phyloP scores from a whole-genome alignment of 306 rosid genomes.

The Pterocarpus macrocarpus region DNA sequence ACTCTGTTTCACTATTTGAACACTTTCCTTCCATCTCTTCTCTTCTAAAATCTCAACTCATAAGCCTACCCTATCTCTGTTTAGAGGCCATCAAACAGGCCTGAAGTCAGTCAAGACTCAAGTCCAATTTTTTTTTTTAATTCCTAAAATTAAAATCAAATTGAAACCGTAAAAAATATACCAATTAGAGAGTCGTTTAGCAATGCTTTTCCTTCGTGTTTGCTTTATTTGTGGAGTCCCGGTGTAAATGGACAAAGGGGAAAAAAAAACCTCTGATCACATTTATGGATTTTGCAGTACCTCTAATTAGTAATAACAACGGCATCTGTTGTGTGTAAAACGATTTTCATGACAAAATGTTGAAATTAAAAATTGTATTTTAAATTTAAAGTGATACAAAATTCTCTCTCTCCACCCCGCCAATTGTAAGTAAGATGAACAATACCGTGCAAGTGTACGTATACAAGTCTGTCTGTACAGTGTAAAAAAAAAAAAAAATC shows the following conservation, averaged over 20 bases:
- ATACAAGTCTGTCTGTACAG: constrained; percentile 58
- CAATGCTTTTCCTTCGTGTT: background rate
- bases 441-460: constrained; percentile 39
- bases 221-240: background rate
- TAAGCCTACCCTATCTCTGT: no score
- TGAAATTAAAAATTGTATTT: background rate
- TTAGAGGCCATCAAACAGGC: no score
- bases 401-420: constrained; percentile 5
- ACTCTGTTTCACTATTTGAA: no score
- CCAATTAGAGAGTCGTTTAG: background rate
- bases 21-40: no score
- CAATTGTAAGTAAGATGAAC: constrained; percentile 31
- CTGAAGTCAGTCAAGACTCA: no score
- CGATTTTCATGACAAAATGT: background rate
- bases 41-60: no score
- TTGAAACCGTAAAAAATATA: background rate
- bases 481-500: constrained; percentile 7
- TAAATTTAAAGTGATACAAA: constrained; percentile 22
- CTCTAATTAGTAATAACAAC: background rate
- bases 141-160: background rate
- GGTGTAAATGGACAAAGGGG: background rate
- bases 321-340: background rate
- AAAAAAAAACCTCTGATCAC: background rate
- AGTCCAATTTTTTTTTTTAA: no score
- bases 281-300: background rate